Evolutionary conservation across 2,329 filamentous ascomycete genomes (phyloP).

Genomic region (Venturia oleaginea): DNA sequence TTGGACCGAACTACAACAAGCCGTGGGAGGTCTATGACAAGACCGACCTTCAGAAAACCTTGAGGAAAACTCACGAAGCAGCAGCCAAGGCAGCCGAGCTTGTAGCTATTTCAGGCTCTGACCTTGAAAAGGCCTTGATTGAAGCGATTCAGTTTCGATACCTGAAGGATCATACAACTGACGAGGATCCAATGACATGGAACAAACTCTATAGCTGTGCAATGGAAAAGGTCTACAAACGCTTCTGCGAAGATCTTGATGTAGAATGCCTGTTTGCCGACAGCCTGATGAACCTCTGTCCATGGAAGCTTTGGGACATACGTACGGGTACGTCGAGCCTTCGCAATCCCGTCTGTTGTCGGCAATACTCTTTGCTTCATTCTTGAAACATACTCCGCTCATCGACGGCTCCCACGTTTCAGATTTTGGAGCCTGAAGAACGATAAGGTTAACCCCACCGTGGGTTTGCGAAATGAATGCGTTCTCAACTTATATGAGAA

Average conservation of each 20-base stretch:
- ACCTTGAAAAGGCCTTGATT: constrained; percentile 53
- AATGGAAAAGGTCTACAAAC: constrained; percentile 47
- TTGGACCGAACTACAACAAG: constrained; percentile 74
- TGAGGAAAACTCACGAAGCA: constrained; percentile 26
- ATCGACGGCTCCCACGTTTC: no score
- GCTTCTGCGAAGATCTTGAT: constrained; percentile 50
- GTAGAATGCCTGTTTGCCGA: constrained; percentile 56
- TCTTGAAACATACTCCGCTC: no score
- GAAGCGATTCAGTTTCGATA: constrained; percentile 54
- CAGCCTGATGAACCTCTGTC: constrained; percentile 55
- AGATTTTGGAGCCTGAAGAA: no score
- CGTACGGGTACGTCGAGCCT: constrained; percentile 27
- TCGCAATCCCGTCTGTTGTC: background rate
- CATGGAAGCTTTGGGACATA: constrained; percentile 57
- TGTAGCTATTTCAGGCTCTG: constrained; percentile 30
- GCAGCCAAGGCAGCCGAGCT: constrained; percentile 36
- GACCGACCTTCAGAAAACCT: background rate
- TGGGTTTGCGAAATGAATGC: no score
- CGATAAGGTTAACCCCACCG: no score
- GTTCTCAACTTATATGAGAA: no score
- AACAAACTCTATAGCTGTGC: constrained; percentile 53
- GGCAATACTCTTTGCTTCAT: background rate
- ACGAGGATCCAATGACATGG: constrained; percentile 43
- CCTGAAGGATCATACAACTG: constrained; percentile 42
- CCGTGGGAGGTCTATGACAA: constrained; percentile 48